These are phyloP conservation scores for Centrapalus pauciflorus DNA, from an alignment of 129 eudicot species.

Conservation along the genomic window DNA sequence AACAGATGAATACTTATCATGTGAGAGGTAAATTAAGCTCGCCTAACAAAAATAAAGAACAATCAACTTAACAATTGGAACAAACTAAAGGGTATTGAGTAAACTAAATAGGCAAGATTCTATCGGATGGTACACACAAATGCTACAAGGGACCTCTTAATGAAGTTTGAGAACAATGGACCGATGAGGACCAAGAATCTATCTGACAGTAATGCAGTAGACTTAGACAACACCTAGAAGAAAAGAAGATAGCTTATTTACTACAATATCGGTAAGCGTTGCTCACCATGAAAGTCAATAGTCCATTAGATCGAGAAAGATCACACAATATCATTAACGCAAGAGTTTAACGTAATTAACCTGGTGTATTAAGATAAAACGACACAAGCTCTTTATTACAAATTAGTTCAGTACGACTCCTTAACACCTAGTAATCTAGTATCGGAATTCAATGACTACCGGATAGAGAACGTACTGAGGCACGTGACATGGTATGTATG, in stretches of 20 bases:
- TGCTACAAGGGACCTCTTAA: not conserved
- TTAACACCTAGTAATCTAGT: too few relatives aligned
- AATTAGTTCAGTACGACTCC: not conserved
- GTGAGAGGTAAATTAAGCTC: too few relatives aligned
- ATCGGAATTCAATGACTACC: not conserved
- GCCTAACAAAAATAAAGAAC: too few relatives aligned
- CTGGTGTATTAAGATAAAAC: not conserved
- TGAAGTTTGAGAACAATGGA: slow-evolving; percentile 18
- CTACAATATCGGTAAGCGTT: slow-evolving; percentile 16
- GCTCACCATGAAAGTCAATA: slow-evolving; percentile 13
- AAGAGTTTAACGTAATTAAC: not conserved
- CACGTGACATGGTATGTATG: not conserved
- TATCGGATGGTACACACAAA: not conserved
- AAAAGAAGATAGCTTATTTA: slow-evolving; percentile 15
- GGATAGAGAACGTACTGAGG: not conserved
- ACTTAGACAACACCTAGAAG: slow-evolving; percentile 21
- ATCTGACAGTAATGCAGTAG: slow-evolving; percentile 17
- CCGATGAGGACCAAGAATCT: slow-evolving; percentile 24
- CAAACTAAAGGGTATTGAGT: too few relatives aligned
- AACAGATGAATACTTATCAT: too few relatives aligned
- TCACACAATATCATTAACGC: not conserved
- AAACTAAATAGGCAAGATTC: not conserved
- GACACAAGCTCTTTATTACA: not conserved
- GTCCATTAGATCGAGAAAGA: not conserved
- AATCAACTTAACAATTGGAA: too few relatives aligned